Evolutionary conservation across 2,329 filamentous ascomycete species (phyloP).

Genomic region (Westerdykella ornata): DNA sequence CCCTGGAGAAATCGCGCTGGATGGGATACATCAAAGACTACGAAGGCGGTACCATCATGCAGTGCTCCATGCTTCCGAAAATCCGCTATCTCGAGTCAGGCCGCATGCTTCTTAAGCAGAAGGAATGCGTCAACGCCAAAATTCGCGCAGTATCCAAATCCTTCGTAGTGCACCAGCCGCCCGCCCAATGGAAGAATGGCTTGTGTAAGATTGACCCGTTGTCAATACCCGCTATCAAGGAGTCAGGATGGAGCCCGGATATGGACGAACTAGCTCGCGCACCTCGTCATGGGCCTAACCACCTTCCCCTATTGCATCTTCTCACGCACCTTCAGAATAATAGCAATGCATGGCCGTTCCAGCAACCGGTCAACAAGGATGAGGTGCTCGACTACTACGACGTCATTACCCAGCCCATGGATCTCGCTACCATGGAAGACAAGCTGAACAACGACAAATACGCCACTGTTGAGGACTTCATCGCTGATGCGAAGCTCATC

Average conservation of each 20-base stretch:
- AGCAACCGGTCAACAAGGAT: slow-evolving; percentile 86
- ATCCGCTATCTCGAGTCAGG: slow-evolving; percentile 90
- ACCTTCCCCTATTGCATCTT: slow-evolving; percentile 85
- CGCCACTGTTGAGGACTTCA: slow-evolving; percentile 83
- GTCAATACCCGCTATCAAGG: slow-evolving; percentile 76
- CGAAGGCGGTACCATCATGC: slow-evolving; percentile 98
- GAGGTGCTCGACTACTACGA: slow-evolving; percentile 99
- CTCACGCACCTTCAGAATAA: slow-evolving; percentile 96
- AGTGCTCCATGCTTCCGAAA: slow-evolving; percentile 92
- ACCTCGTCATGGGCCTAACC: slow-evolving; percentile 91
- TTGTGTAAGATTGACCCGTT: slow-evolving; percentile 71
- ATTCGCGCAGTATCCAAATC: slow-evolving; percentile 86
- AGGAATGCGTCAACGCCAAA: slow-evolving; percentile 90
- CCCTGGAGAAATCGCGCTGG: slow-evolving; percentile 81
- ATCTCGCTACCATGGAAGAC: slow-evolving; percentile 88
- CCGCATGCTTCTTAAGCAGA: slow-evolving; percentile 94
- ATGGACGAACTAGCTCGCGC: slow-evolving; percentile 97
- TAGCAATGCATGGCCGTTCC: slow-evolving; percentile 87
- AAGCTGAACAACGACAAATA: slow-evolving; percentile 94
- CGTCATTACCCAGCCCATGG: slow-evolving; percentile 97
- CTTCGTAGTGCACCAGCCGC: slow-evolving; percentile 79
- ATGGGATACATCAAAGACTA: slow-evolving; percentile 99
- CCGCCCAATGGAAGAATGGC: slow-evolving; percentile 76
- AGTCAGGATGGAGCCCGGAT: slow-evolving; percentile 89
- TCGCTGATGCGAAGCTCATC: slow-evolving; percentile 78